A percentile compares a stretch with the other conserved stretches of the same genome.
These are phyloP conservation scores for Ambispora gerdemannii DNA, from an alignment of 192 early-diverging fungal genomes.

Conservation along the genomic window DNA sequence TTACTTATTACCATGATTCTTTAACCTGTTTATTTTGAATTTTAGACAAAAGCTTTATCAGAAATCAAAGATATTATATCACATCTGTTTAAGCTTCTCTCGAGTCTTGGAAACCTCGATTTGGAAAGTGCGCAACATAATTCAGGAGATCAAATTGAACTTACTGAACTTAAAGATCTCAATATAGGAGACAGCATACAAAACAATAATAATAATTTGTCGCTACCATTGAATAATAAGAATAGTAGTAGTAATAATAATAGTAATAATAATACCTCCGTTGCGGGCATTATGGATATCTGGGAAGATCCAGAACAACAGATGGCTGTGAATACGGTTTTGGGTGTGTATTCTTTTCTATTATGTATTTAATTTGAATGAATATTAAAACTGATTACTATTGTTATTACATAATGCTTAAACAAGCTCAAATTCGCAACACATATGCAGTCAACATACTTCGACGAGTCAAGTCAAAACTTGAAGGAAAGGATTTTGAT, in stretches of 20 bases:
- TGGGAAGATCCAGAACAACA: not conserved
- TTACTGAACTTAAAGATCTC: not conserved
- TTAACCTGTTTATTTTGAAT: too few species aligned
- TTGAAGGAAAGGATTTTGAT: conserved; percentile 63
- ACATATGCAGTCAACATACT: conserved; percentile 63
- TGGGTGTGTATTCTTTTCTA: not conserved
- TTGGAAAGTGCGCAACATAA: not conserved
- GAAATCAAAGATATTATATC: not conserved
- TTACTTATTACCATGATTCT: too few species aligned
- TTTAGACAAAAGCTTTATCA: not conserved
- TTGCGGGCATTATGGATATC: not conserved
- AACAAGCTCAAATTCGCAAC: conserved; percentile 47
- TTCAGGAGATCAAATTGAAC: not conserved
- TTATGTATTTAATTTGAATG: not conserved
- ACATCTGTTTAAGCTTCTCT: not conserved
- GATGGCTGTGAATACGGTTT: not conserved
- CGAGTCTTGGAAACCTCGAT: not conserved
- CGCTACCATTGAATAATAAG: too few species aligned
- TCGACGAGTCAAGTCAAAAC: conserved; percentile 56
- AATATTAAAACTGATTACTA: not conserved
- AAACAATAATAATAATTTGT: too few species aligned
- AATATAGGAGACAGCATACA: too few species aligned
- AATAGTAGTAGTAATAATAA: too few species aligned
- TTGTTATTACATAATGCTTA: too few species aligned
- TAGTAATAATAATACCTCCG: too few species aligned